These are phyloP conservation scores for Solanum arcanum DNA, from an alignment of 257 asterid species.

Conservation along the genomic window DNA sequence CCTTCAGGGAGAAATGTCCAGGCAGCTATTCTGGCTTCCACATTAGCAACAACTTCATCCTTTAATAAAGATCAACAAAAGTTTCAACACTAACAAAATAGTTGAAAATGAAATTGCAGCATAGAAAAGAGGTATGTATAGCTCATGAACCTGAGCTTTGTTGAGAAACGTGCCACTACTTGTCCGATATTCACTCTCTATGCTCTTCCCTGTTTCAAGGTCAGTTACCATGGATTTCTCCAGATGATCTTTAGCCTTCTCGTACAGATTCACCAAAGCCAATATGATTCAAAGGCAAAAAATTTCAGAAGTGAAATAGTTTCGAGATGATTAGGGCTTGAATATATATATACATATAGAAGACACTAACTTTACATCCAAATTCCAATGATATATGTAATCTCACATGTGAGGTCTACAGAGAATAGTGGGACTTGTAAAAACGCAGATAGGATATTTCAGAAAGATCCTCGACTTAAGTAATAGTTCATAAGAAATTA, in stretches of 20 bases:
- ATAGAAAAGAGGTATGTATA: not conserved
- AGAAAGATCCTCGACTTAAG: not conserved
- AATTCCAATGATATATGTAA: not conserved
- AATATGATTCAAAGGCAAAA: not conserved
- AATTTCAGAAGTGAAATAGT: not conserved
- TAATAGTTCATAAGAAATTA: not conserved
- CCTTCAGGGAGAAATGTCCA: slow-evolving; percentile 95
- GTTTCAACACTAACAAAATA: not conserved
- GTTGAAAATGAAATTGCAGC: not conserved
- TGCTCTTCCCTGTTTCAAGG: slow-evolving; percentile 76
- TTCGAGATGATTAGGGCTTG: not conserved
- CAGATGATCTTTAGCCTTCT: slow-evolving; percentile 72
- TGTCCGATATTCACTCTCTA: slow-evolving; percentile 84
- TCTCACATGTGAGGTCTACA: not conserved
- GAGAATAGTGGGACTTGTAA: not conserved
- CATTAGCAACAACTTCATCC: slow-evolving; percentile 54
- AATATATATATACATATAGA: not conserved
- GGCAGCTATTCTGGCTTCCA: slow-evolving; percentile 73
- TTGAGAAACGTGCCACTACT: slow-evolving; percentile 81
- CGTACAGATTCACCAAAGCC: slow-evolving; percentile 13
- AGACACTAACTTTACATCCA: not conserved
- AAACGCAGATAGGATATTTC: not conserved
- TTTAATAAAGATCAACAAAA: slow-evolving; percentile 6
- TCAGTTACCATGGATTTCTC: slow-evolving; percentile 97
- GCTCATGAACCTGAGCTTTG: slow-evolving; percentile 52